These are phyloP conservation scores for Blastocystis sp. DNA, from an alignment of 352 stramenopile genomes.

Conservation along the genomic window DNA sequence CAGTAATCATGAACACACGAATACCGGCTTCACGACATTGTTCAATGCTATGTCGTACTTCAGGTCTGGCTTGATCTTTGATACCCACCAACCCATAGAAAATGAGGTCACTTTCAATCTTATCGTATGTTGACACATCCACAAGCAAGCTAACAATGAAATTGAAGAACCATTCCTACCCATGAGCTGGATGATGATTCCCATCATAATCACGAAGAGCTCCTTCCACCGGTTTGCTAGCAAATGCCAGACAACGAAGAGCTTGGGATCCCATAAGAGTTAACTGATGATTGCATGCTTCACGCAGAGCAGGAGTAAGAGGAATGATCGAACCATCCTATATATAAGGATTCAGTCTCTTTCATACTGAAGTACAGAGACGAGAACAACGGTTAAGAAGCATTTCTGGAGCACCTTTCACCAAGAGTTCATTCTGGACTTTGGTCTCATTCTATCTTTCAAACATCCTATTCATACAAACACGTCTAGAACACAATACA, in stretches of 20 bases:
- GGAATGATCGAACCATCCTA: constrained; percentile 79
- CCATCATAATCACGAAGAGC: constrained; percentile 21
- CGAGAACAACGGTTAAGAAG: constrained; percentile 87
- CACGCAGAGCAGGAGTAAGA: constrained; percentile 77
- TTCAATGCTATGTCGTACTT: constrained; percentile 88
- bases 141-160: neutral
- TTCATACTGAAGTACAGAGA: constrained; percentile 74
- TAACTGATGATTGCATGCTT: constrained; percentile 70
- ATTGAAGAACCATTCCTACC: neutral
- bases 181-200: neutral
- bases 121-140: constrained; percentile 61
- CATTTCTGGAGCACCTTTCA: constrained; percentile 94
- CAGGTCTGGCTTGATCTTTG: constrained; percentile 89
- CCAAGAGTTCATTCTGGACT: constrained; percentile 84
- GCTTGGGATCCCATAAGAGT: constrained; percentile 81
- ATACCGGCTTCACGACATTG: constrained; percentile 88
- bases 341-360: neutral
- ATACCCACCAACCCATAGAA: constrained; percentile 87
- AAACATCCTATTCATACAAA: neutral
- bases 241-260: constrained; percentile 87
- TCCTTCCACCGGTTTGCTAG: constrained; percentile 71
- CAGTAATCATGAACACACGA: constrained; percentile 93
- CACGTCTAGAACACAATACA: constrained; percentile 73
- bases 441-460: neutral
- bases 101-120: constrained; percentile 86